phyloP scores from a whole-genome alignment of 2,329 filamentous ascomycete genomes.

The Xylaria sp. region DNA sequence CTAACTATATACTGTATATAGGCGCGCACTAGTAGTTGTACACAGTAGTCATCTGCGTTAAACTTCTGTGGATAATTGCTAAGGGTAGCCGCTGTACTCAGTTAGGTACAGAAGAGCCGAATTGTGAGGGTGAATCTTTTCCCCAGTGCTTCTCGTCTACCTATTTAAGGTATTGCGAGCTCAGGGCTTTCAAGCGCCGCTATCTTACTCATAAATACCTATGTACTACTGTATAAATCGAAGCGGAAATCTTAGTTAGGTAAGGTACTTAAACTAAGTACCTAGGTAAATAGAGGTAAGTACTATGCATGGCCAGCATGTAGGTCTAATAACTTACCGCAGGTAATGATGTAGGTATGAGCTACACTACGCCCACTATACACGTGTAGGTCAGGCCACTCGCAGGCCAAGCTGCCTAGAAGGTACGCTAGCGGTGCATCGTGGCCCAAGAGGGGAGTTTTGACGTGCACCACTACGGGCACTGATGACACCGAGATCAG shows the following conservation, averaged over 20 bases:
- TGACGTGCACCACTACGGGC: background rate
- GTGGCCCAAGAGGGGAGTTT: constrained; percentile 1
- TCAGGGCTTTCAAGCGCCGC: too few species aligned
- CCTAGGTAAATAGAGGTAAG: background rate
- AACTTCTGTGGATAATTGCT: background rate
- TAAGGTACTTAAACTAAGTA: too few species aligned
- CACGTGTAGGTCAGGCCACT: constrained; percentile 12
- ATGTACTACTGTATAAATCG: too few species aligned
- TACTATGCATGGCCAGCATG: constrained; percentile 4
- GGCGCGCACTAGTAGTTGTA: too few species aligned
- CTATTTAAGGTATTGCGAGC: too few species aligned
- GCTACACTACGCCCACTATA: background rate
- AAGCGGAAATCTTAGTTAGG: too few species aligned
- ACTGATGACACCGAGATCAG: constrained; percentile 11
- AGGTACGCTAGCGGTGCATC: background rate
- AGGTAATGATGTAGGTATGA: background rate
- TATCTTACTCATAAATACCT: too few species aligned
- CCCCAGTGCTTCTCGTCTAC: too few species aligned
- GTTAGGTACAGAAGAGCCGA: too few species aligned
- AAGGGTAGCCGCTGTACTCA: background rate
- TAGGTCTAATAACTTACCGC: background rate
- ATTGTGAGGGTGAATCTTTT: too few species aligned
- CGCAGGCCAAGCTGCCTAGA: background rate
- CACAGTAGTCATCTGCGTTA: background rate
- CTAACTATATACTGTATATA: background rate